Percentiles rank a stretch among this genome's conserved stretches.
Conservation (phyloP, 768 basidiomycete species). For the Trametes cubensis region DNA sequence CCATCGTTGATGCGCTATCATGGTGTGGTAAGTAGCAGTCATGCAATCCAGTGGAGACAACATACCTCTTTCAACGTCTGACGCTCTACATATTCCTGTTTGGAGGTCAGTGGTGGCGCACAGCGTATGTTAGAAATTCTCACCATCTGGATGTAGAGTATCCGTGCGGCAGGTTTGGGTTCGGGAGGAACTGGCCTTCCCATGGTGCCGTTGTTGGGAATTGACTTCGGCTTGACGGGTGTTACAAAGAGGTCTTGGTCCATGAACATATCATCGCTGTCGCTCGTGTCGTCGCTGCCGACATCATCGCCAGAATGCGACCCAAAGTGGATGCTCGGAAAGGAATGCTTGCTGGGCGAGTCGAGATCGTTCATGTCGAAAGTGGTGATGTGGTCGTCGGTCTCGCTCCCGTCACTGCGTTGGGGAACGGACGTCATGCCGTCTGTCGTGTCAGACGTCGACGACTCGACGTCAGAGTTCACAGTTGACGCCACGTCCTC, state of each 20-base stretch:
- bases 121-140: slow-evolving; percentile 15
- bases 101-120: not conserved
- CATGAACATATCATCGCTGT: slow-evolving; percentile 42
- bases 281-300: slow-evolving; percentile 35
- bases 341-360: slow-evolving; percentile 61
- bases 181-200: slow-evolving; percentile 33
- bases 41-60: not conserved
- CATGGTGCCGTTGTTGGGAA: slow-evolving; percentile 13
- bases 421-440: slow-evolving; percentile 61
- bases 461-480: slow-evolving; percentile 37
- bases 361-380: slow-evolving; percentile 65
- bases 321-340: slow-evolving; percentile 86
- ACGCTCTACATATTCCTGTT: slow-evolving; percentile 84
- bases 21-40: not conserved
- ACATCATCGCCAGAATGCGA: slow-evolving; percentile 43
- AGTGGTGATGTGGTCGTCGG: slow-evolving; percentile 54
- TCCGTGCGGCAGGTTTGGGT: slow-evolving; percentile 41
- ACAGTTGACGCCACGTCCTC: slow-evolving; percentile 52
- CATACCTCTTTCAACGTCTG: slow-evolving; percentile 86
- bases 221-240: slow-evolving; percentile 8
- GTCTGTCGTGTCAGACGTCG: slow-evolving; percentile 43
- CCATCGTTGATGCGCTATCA: slow-evolving; percentile 74
- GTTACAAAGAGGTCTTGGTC: slow-evolving; percentile 24
- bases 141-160: slow-evolving; percentile 95
- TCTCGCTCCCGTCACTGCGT: slow-evolving; percentile 33